These are phyloP conservation scores for Chenopodium berlandieri DNA, from an alignment of 148 eudicot species.

Conservation along the genomic window DNA sequence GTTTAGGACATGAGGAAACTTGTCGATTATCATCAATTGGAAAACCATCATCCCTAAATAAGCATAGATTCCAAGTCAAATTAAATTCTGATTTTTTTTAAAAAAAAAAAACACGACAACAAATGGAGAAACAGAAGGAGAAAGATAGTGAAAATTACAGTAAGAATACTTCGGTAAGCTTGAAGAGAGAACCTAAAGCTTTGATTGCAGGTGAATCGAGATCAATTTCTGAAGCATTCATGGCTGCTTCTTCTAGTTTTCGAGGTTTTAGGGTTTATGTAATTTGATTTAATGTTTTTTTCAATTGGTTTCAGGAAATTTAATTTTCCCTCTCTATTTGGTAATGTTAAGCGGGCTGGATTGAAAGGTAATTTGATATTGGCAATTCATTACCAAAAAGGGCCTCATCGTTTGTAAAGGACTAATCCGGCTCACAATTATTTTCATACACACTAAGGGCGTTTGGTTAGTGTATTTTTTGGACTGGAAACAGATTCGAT, in stretches of 20 bases:
- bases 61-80: neutral
- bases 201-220: slow-evolving; percentile 35
- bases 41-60: slow-evolving; percentile 51
- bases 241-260: neutral
- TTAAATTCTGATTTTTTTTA: neutral
- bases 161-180: slow-evolving; percentile 59
- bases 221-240: slow-evolving; percentile 17
- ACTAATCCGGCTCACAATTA: too few species aligned
- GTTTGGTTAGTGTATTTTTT: too few species aligned
- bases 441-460: too few species aligned
- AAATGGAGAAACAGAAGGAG: slow-evolving; percentile 2
- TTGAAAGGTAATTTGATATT: too few species aligned
- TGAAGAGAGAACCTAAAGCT: slow-evolving; percentile 71
- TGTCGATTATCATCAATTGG: slow-evolving; percentile 24
- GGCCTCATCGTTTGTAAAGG: too few species aligned
- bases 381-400: too few species aligned
- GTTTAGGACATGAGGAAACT: slow-evolving; percentile 31
- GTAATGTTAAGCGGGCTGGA: too few species aligned
- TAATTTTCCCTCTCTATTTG: neutral
- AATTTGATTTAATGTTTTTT: neutral
- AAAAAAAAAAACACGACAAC: neutral
- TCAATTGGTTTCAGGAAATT: neutral
- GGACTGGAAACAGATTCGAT: too few species aligned
- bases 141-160: slow-evolving; percentile 34
- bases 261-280: slow-evolving; percentile 30